Evolutionary conservation across 1,139 yeast genomes (phyloP).

Genomic region (Torulaspora globosa): DNA sequence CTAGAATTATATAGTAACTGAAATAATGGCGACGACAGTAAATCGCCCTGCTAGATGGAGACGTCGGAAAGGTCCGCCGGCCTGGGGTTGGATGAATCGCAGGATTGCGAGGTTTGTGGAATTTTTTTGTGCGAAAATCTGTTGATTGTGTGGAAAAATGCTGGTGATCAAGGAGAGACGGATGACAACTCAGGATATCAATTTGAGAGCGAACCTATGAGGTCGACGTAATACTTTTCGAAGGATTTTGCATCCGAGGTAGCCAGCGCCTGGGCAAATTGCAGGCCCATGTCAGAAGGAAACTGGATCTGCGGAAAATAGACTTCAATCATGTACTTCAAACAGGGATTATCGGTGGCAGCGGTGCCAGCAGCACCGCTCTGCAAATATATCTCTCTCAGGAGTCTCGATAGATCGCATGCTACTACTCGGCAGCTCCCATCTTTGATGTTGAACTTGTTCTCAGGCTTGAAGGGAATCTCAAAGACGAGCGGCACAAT

Average conservation of each 20-base stretch:
- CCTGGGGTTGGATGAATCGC: background rate
- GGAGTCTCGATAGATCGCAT: conserved; percentile 67
- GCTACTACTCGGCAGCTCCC: conserved; percentile 74
- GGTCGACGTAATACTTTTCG: conserved; percentile 59
- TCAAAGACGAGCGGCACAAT: conserved; percentile 70
- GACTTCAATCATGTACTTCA: conserved; percentile 46
- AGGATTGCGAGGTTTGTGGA: background rate
- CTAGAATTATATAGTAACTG: background rate
- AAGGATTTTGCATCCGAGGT: conserved; percentile 54
- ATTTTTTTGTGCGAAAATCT: background rate
- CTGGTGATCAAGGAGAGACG: background rate
- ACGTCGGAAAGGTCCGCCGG: background rate
- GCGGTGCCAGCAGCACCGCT: conserved; percentile 26
- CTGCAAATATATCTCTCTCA: conserved; percentile 53
- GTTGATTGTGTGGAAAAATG: background rate
- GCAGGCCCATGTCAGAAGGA: conserved; percentile 51
- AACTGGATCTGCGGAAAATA: conserved; percentile 61
- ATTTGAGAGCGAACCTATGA: conserved; percentile 44
- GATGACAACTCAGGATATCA: conserved; percentile 5
- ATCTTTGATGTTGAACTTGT: conserved; percentile 61
- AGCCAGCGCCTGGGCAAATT: conserved; percentile 55
- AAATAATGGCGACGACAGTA: conserved; percentile 5
- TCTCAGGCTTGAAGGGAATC: conserved; percentile 65
- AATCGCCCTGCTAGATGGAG: background rate
- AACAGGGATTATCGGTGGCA: conserved; percentile 40